These are phyloP conservation scores for Begonia masoniana DNA, from an alignment of 306 rosid species.

Conservation along the genomic window DNA sequence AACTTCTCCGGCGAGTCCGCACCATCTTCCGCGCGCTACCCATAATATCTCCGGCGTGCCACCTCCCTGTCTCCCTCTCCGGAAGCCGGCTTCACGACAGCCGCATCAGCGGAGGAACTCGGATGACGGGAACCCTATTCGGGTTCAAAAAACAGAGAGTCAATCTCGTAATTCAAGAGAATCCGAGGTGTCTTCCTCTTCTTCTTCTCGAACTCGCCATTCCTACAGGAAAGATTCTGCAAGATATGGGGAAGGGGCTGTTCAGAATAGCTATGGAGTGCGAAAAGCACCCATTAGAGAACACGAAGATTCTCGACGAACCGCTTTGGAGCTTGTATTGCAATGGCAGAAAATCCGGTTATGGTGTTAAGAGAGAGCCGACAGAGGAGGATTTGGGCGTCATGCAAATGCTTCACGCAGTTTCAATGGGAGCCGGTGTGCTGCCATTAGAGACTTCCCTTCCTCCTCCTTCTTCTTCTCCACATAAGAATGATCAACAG, in stretches of 20 bases:
- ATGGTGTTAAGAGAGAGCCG: conserved; percentile 59
- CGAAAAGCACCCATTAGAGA: conserved; percentile 35
- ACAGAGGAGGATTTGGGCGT: conserved; percentile 53
- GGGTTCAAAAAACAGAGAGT: conserved; percentile 49
- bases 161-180: conserved; percentile 64
- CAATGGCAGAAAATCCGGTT: conserved; percentile 71
- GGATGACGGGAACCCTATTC: conserved; percentile 67
- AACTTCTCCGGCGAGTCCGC: conserved; percentile 26
- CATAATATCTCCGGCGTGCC: conserved; percentile 54
- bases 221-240: conserved; percentile 49
- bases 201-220: conserved; percentile 59
- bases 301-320: conserved; percentile 49
- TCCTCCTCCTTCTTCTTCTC: too few relatives aligned
- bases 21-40: conserved; percentile 56
- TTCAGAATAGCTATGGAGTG: conserved; percentile 70
- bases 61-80: conserved; percentile 17
- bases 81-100: conserved; percentile 21
- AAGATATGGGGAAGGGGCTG: conserved; percentile 61
- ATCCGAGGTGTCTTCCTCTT: conserved; percentile 36
- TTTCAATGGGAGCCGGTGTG: conserved; percentile 67
- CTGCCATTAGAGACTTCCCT: conserved; percentile 29
- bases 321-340: conserved; percentile 66
- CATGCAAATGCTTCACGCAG: conserved; percentile 55
- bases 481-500: conserved; percentile 3
- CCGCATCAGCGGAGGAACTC: conserved; percentile 38